Evolutionary conservation across 2,329 filamentous ascomycete genomes (phyloP), one percentile per base, ranked within the genome.

Genomic region (Chaetoscypha palmicola): DNA sequence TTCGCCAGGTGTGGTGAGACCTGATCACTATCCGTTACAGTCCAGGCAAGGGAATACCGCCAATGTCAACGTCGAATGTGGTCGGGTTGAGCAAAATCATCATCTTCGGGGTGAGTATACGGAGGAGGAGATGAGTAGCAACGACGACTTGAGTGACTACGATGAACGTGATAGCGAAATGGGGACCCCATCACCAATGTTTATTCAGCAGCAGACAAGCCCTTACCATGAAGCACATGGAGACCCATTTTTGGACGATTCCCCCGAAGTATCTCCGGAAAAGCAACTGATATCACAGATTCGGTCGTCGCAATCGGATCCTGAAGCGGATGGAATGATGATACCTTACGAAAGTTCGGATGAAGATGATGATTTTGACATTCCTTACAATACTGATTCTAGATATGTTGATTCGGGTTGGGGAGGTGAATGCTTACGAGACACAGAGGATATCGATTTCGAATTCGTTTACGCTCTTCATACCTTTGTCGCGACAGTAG

Each of bases 391-490:
- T 66, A 63, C 72, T 63, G 72, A 85, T 60, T 62, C 73, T 47
- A 72, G 73, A 66, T 84, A 78, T 65, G 66, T 84, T 72, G 79
- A 86, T 64, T 80, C 77, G 56, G 82, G 80, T 47, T 90, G 81
- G 82, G 80, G 74, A 65, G 76, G 76, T 68, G 77, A 86, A 71
- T 83, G 82, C 88, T 95, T 89, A 95, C 85, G 79, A 75, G 75
- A 83, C 67, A 66, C 73, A 97, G 92, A 98, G 77, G 92, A 98
- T 62, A 98, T 98, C 67, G 92, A 98, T 74, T 97, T 98, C 71
- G 91, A 97, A 65, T 97, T 97, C 68, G 92, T 98, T 49, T 98
- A 98, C 69, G 92, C 92, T 21, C 73, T 98, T 46, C 92, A 97
- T 64, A 98, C 91, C 2, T 98, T 98, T 61, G 86, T 96, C 53